These are phyloP conservation scores for Pythium sukuiense DNA, from an alignment of 352 stramenopile species.

Conservation along the genomic window DNA sequence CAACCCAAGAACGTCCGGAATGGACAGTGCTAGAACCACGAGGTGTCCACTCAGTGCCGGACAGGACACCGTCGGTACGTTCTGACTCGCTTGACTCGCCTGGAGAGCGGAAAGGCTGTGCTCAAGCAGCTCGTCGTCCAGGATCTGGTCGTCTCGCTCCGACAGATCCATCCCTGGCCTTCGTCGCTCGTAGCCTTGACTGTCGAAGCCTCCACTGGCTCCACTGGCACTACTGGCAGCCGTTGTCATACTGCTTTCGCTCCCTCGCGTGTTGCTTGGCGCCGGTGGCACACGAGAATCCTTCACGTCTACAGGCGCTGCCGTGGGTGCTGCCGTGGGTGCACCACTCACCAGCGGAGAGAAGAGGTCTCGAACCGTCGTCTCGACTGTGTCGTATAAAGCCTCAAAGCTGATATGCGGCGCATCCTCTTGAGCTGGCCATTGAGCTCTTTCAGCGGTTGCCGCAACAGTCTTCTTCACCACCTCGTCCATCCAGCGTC, in stretches of 20 bases:
- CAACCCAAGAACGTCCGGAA: slow-evolving; percentile 44
- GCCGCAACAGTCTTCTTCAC: slow-evolving; percentile 33
- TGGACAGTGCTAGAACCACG: slow-evolving; percentile 48
- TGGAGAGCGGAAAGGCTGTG: slow-evolving; percentile 13
- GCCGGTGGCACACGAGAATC: not conserved
- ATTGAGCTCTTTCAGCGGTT: slow-evolving; percentile 3
- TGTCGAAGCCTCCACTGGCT: not conserved
- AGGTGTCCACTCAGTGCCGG: slow-evolving; percentile 25
- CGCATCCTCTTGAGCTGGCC: not conserved
- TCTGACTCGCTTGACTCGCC: slow-evolving; percentile 4
- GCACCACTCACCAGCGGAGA: not conserved
- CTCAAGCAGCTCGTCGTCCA: slow-evolving; percentile 12
- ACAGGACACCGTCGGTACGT: slow-evolving; percentile 16
- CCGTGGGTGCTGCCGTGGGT: too few relatives aligned
- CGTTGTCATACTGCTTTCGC: slow-evolving; percentile 18
- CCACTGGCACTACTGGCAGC: slow-evolving; percentile 10
- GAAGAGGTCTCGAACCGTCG: slow-evolving; percentile 19
- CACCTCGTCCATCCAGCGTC: slow-evolving; percentile 55
- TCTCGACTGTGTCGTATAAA: slow-evolving; percentile 6
- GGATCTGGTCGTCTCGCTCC: slow-evolving; percentile 11
- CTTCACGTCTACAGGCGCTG: not conserved
- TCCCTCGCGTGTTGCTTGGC: not conserved
- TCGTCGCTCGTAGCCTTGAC: not conserved
- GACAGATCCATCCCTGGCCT: slow-evolving; percentile 18
- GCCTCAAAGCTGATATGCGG: not conserved